Evolutionary conservation across 2,329 filamentous ascomycete genomes (phyloP).

Genomic region (Hypomyces rosellus): DNA sequence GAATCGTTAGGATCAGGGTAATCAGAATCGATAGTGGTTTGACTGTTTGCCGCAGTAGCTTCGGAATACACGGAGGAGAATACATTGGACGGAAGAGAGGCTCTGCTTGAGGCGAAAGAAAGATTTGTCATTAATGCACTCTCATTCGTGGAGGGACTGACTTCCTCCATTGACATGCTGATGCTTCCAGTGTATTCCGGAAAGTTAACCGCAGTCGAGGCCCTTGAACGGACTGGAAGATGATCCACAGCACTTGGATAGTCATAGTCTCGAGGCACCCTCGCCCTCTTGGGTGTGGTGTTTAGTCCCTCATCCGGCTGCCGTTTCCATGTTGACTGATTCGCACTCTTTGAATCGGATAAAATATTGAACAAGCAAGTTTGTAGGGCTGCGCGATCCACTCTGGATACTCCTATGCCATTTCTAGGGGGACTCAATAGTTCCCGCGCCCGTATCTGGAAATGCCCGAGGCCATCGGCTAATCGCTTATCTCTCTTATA

Average conservation of each 20-base stretch:
- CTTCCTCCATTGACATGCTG: background rate
- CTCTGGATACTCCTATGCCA: too few relatives aligned
- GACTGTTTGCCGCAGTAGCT: conserved; percentile 20
- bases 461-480: conserved; percentile 17
- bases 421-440: background rate
- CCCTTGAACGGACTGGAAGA: conserved; percentile 13
- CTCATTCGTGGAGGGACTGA: background rate
- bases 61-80: conserved; percentile 17
- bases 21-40: conserved; percentile 25
- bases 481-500: conserved; percentile 16
- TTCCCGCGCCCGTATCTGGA: conserved; percentile 11
- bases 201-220: background rate
- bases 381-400: conserved; percentile 20
- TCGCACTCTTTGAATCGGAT: background rate
- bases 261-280: background rate
- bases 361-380: conserved; percentile 18
- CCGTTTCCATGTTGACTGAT: conserved; percentile 15
- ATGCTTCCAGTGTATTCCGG: background rate
- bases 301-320: conserved; percentile 17
- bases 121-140: background rate
- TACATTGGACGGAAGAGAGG: conserved; percentile 13
- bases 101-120: conserved; percentile 21
- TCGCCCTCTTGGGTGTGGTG: conserved; percentile 9
- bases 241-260: conserved; percentile 8
- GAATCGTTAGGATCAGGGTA: conserved; percentile 1